Evolutionary conservation across 2,329 filamentous ascomycete genomes (phyloP).

Genomic region (Trichoderma oligosporum): DNA sequence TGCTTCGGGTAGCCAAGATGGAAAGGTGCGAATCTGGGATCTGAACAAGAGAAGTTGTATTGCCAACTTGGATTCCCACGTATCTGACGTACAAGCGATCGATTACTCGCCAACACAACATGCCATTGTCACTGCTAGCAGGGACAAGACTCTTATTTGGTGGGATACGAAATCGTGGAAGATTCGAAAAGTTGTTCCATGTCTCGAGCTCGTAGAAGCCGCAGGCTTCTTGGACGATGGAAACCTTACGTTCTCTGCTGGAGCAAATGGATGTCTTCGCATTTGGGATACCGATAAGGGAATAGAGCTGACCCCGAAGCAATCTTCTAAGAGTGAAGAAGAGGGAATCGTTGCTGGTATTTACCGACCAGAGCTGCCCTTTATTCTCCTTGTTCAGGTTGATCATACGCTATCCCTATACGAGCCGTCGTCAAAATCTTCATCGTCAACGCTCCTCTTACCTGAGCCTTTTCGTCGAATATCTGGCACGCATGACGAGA

Average conservation of each 20-base stretch:
- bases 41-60: conserved; percentile 75
- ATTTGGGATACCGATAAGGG: conserved; percentile 79
- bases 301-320: conserved; percentile 73
- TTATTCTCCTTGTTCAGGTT: conserved; percentile 77
- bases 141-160: conserved; percentile 90
- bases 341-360: conserved; percentile 70
- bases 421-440: conserved; percentile 41
- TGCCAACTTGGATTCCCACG: conserved; percentile 82
- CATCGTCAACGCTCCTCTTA: conserved; percentile 34
- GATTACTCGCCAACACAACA: conserved; percentile 76
- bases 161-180: conserved; percentile 91
- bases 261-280: conserved; percentile 75
- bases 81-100: conserved; percentile 85
- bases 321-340: conserved; percentile 56
- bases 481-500: conserved; percentile 94
- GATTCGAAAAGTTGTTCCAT: conserved; percentile 71
- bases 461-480: conserved; percentile 67
- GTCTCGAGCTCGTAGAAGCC: conserved; percentile 79
- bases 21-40: conserved; percentile 88
- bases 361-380: conserved; percentile 60
- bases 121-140: conserved; percentile 74
- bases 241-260: conserved; percentile 74
- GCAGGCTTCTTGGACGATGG: conserved; percentile 74
- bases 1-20: conserved; percentile 90
- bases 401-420: conserved; percentile 86